Percentiles rank a stretch among this genome's conserved stretches.
phyloP scores from a whole-genome alignment of 2,329 filamentous ascomycete species.

The Podosphaera xanthii region DNA sequence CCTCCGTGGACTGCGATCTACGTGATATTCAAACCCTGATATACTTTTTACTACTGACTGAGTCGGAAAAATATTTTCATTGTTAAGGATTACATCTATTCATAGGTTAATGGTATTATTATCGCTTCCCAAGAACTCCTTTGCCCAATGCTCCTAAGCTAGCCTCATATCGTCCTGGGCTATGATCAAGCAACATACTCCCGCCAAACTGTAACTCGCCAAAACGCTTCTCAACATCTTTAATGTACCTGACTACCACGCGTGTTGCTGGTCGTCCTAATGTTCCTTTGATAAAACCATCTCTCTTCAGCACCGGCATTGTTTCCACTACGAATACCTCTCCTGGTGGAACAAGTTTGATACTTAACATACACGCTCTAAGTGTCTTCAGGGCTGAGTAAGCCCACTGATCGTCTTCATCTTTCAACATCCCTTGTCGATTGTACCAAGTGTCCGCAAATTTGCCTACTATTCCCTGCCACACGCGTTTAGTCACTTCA shows the following conservation, averaged over 20 bases:
- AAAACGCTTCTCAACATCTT: conserved; percentile 48
- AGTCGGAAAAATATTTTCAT: too few relatives aligned
- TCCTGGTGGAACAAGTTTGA: conserved; percentile 51
- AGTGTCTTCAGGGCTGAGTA: conserved; percentile 42
- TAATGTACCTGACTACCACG: conserved; percentile 46
- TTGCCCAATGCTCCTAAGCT: conserved; percentile 36
- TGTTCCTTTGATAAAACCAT: conserved; percentile 31
- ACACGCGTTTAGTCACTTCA: conserved; percentile 42
- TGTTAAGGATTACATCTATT: too few relatives aligned
- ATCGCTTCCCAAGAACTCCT: conserved; percentile 15
- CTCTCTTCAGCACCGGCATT: conserved; percentile 40
- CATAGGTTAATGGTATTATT: neutral
- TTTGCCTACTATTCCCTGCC: conserved; percentile 38
- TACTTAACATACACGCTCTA: conserved; percentile 41
- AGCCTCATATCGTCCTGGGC: conserved; percentile 49
- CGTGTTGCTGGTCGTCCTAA: conserved; percentile 39
- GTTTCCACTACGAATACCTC: conserved; percentile 55
- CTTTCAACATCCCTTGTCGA: conserved; percentile 18
- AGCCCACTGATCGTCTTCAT: conserved; percentile 46
- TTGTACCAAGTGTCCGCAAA: conserved; percentile 37
- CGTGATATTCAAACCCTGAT: too few relatives aligned
- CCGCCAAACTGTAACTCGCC: conserved; percentile 47
- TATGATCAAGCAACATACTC: conserved; percentile 56
- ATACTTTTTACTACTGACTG: too few relatives aligned
- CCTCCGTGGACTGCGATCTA: too few relatives aligned